Conservation (phyloP, 768 basidiomycete species). For the Russula lepida region DNA sequence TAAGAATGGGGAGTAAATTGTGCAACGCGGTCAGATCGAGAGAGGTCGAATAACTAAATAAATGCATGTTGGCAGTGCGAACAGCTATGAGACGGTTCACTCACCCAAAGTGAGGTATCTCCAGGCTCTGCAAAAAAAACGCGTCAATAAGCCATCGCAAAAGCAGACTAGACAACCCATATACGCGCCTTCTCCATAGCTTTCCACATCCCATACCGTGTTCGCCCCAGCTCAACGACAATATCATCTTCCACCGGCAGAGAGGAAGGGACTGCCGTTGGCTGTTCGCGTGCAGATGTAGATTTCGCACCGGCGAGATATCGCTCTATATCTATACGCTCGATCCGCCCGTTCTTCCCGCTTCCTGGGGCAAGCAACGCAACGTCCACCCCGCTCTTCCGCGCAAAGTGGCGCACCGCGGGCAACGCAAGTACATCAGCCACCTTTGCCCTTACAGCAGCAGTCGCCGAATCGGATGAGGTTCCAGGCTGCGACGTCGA, state of each 20-base stretch:
- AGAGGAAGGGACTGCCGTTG: constrained; percentile 10
- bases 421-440: constrained; percentile 58
- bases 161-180: background rate
- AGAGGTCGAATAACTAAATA: constrained; percentile 56
- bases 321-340: constrained; percentile 63
- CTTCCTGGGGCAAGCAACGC: constrained; percentile 51
- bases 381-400: constrained; percentile 56
- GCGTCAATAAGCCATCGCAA: background rate
- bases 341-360: constrained; percentile 66
- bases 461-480: background rate
- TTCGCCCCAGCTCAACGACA: constrained; percentile 65
- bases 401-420: constrained; percentile 70
- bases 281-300: constrained; percentile 16
- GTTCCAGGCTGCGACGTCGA: background rate
- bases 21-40: constrained; percentile 69
- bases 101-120: constrained; percentile 79
- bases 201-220: constrained; percentile 81
- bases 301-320: constrained; percentile 35
- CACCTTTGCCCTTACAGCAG: constrained; percentile 4
- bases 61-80: background rate
- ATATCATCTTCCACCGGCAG: constrained; percentile 34
- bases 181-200: constrained; percentile 69
- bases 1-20: constrained; percentile 52
- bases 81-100: constrained; percentile 16
- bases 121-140: constrained; percentile 48